These are phyloP conservation scores for Fagus crenata DNA, from an alignment of 306 rosid genomes.

Conservation along the genomic window DNA sequence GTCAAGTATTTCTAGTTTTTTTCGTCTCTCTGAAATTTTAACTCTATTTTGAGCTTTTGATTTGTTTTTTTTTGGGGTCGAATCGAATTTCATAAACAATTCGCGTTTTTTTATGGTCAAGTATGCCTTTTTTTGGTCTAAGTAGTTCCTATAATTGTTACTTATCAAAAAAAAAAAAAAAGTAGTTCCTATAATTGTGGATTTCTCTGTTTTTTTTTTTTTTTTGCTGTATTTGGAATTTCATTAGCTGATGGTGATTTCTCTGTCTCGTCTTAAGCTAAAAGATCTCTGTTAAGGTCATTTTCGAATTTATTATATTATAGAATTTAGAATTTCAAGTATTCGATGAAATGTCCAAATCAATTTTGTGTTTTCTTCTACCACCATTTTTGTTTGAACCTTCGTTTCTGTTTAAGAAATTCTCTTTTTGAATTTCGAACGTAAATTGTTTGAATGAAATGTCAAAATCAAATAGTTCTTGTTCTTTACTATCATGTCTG, in stretches of 20 bases:
- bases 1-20: neutral
- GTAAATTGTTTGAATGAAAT: neutral
- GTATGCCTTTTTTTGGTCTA: conserved; percentile 16
- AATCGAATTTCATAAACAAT: conserved; percentile 21
- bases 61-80: conserved; percentile 20
- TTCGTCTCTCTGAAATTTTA: conserved; percentile 6
- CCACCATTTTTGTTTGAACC: neutral
- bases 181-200: conserved; percentile 15
- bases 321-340: conserved; percentile 21
- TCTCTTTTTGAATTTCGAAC: neutral
- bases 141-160: conserved; percentile 9
- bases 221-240: conserved; percentile 4
- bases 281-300: conserved; percentile 31
- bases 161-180: no score
- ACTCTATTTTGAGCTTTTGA: conserved; percentile 1
- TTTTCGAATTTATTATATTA: conserved; percentile 17
- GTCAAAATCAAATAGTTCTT: neutral
- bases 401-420: neutral
- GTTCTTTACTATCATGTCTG: neutral
- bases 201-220: conserved; percentile 8
- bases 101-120: conserved; percentile 23
- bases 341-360: conserved; percentile 34
- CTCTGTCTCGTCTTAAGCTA: neutral
- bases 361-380: conserved; percentile 13
- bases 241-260: neutral